Base-by-base conservation (phyloP, 306 rosid species). In the Castanea crenata region DNA sequence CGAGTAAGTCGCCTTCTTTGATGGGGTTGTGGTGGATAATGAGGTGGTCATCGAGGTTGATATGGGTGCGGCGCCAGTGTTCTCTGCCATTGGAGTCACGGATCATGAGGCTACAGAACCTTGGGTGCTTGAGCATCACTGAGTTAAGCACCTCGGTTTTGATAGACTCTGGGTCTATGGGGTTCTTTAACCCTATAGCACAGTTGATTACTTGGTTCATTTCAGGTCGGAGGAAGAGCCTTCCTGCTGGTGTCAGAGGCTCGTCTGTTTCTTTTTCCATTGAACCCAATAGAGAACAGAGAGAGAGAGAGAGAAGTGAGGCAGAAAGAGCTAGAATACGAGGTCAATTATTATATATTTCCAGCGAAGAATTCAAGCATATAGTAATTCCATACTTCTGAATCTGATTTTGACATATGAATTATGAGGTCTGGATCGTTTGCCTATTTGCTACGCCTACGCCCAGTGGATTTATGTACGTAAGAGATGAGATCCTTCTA, bases 71-170 rank as follows among this genome's bases (percentile, higher is more conserved):
- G 2, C 93, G 87, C 98, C 98, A 94, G 92, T 81, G 91, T 78
- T 92, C 94, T 0, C 75, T 38, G 31, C 98, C 97, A 55, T 70
- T 51, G 4, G 59, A 34, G 88, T 88, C 91, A 41, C 86, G 89
- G 4, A 94, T 86, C 81, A 94, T 41, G 34, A 94, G 89, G 72
- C 97, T 91, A 0, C 84, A 80, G 91, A 94, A 94, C 71, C 98
- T 56, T 0, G 97, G 97, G 75, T 92, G 91, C 1, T 76, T 71
- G 14, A 91, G 74, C 78, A 94, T 23, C 6, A 78, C 32, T 9
- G 97, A 92, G 29, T 73, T 73, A 14, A 74, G 46, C 62, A 91
- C 51, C 23, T 77, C 29, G 12, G 84, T 20, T 75, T 86, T 89
- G 16, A 92, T 5, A 1, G 74, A 32, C 1, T 86, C 91, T 1